Base-by-base conservation (phyloP, 495 filamentous ascomycete species). In the Penicillium goetzii region DNA sequence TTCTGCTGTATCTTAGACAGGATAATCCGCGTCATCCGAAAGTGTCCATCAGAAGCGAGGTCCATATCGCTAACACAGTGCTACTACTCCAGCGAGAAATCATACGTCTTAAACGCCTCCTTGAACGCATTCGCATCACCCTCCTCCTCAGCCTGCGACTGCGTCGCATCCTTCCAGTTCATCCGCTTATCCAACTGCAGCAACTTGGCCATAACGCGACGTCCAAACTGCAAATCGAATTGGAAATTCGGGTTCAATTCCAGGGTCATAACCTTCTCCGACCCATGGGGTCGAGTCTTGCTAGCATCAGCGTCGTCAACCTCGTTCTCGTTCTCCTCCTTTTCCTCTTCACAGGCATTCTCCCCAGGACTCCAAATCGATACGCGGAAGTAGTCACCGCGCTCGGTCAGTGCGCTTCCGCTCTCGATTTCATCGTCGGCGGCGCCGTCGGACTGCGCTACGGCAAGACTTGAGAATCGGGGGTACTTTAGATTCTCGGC, bases 191-290 rank as follows among this genome's bases (percentile, higher is more conserved):
- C 90, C 58, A 97, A 72, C 11, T 85, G 86, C 43, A 99, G 80
- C 51, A 99, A 78, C 77, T 94, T 96, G 1, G 92, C 95, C 79
- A 98, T 83, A 15, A 97, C 94, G 50, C 84, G 83, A 25, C 95
- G 81, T 2, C 92, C 86, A 62, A 89, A 90, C 65, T 89, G 86
- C 32, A 88, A 62, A 65, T 88, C 84, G 64, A 90, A 89, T 6
- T 82, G 74, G 63, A 84, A 83, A 6, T 80, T 76, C 9, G 80
- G 72, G 23, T 79, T 76, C 2, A 90, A 67, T 0, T 81, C 80
- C 49, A 90, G 63, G 28, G 85, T 68, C 17, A 88, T 71, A 21
- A 75, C 76, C 32, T 78, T 84, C 43, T 84, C 79, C n/a, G 72
- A 61, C 0, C 74, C 74, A 7, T 56, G 36, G 11, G 32, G 33